Evolutionary conservation across 2,329 filamentous ascomycete species (phyloP).

Genomic region (Colletotrichum sp.): DNA sequence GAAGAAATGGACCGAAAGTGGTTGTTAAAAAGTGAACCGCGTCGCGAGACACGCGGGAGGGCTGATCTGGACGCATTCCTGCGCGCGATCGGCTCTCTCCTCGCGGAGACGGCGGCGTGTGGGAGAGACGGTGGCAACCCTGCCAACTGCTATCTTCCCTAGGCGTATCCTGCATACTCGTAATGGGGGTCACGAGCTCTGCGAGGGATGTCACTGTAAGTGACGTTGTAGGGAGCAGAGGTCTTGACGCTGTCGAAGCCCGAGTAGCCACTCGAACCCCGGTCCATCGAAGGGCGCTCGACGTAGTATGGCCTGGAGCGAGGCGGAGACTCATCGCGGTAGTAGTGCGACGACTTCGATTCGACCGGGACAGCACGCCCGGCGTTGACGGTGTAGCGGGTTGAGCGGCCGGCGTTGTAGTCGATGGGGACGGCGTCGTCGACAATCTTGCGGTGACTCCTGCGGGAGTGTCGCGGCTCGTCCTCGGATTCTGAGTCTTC

Average conservation of each 20-base stretch:
- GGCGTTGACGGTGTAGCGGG: slow-evolving; percentile 19
- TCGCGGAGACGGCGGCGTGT: background rate
- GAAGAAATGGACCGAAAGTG: background rate
- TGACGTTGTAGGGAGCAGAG: slow-evolving; percentile 36
- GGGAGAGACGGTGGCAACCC: background rate
- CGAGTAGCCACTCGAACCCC: slow-evolving; percentile 33
- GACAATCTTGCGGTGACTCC: slow-evolving; percentile 36
- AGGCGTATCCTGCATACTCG: slow-evolving; percentile 14
- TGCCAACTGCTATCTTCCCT: background rate
- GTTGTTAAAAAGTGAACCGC: background rate
- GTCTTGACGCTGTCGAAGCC: slow-evolving; percentile 37
- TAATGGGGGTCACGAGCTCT: slow-evolving; percentile 26
- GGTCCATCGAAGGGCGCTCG: slow-evolving; percentile 30
- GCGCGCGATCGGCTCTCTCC: slow-evolving; percentile 2
- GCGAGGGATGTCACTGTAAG: slow-evolving; percentile 32
- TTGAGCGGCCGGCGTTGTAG: background rate
- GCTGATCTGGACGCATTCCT: background rate
- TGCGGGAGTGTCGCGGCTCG: slow-evolving; percentile 31
- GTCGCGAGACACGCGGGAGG: background rate
- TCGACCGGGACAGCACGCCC: slow-evolving; percentile 30
- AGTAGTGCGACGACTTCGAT: slow-evolving; percentile 25
- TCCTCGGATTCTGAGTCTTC: slow-evolving; percentile 41
- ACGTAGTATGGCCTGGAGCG: slow-evolving; percentile 13
- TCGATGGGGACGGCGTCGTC: slow-evolving; percentile 30
- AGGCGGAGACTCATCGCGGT: slow-evolving; percentile 16